Base-by-base conservation (phyloP, 148 eudicot species). In the Bassia scoparia region DNA sequence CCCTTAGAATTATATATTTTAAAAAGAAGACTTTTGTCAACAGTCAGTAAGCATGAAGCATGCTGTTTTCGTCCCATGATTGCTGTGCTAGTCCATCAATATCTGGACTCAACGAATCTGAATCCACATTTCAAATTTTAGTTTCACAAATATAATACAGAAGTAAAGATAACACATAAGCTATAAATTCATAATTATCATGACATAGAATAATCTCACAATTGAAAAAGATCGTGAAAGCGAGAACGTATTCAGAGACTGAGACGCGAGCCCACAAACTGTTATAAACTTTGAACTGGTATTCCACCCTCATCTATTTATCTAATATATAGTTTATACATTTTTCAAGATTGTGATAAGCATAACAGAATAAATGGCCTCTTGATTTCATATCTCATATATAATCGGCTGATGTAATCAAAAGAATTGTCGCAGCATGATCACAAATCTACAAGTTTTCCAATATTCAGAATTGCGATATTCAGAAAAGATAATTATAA, bases 21-120 rank as follows among this genome's bases (percentile, higher is more conserved):
- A 31, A 17, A 7, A 37, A 30, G 74, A 24, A 52, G 72, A 61
- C 46, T 73, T 52, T 2, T 4, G 27, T 30, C 48, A 41, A 5
- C 26, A 26, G 67, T 56, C 56, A 58, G 2, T 41, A 79, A 79
- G 79, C 79, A 80, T 80, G 82, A 70, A 48, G 27, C 82, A 80
- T 79, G 82, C 82, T 49, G 79, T 71, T 80, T 69, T 8, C 21
- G 48, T 26, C 11, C 10, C 61, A 52, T 44, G 46, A 44, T 68
- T 74, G 46, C 60, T 61, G 44, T 29, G 23, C 35, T 35, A 26
- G 69, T 72, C 67, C 60, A 67, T 46, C 55, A 73, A 64, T 67
- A 72, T 41, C n/a, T 31, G 52, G 43, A 30, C 16, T 61, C 30
- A 8, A 73, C 49, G 52, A 29, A 68, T 68, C 59, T 53, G 23